These are phyloP conservation scores for Prinsepia uniflora DNA, from an alignment of 306 rosid species.

Conservation along the genomic window DNA sequence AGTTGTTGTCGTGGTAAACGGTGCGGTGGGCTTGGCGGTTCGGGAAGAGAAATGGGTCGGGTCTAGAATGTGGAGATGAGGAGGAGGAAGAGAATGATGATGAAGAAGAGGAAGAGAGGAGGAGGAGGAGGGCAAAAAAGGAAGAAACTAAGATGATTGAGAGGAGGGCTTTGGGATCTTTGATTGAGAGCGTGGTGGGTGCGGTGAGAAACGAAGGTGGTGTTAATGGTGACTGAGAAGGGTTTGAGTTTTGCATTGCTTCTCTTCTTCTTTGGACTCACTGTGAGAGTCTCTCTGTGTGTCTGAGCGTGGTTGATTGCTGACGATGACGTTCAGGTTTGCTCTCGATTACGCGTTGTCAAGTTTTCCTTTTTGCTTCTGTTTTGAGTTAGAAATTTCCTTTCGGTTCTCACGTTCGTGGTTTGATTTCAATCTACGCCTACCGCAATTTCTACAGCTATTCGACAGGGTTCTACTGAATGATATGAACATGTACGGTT, in stretches of 20 bases:
- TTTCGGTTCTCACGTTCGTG: neutral
- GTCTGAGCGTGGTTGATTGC: neutral
- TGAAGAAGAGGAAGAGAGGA: conserved; percentile 29
- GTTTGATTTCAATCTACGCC: neutral
- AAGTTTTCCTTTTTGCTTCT: neutral
- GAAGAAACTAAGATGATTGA: conserved; percentile 49
- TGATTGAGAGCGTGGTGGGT: conserved; percentile 25
- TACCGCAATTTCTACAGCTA: too few relatives aligned
- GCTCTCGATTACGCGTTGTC: too few relatives aligned
- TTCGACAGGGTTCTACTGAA: too few relatives aligned
- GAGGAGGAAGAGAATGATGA: conserved; percentile 25
- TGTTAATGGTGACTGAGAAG: conserved; percentile 20
- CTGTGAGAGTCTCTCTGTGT: neutral
- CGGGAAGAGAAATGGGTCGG: conserved; percentile 74
- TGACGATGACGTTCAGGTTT: neutral
- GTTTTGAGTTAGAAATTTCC: neutral
- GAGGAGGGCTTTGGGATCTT: conserved; percentile 55
- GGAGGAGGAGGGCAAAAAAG: conserved; percentile 37
- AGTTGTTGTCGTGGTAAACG: conserved; percentile 35
- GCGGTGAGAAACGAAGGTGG: neutral
- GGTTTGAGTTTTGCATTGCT: conserved; percentile 35
- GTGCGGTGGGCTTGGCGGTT: conserved; percentile 41
- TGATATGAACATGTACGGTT: too few relatives aligned
- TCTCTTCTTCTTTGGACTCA: neutral
- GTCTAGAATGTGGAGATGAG: conserved; percentile 24